These are phyloP conservation scores for Megacollybia marginata DNA, from an alignment of 768 basidiomycete species.

Conservation along the genomic window DNA sequence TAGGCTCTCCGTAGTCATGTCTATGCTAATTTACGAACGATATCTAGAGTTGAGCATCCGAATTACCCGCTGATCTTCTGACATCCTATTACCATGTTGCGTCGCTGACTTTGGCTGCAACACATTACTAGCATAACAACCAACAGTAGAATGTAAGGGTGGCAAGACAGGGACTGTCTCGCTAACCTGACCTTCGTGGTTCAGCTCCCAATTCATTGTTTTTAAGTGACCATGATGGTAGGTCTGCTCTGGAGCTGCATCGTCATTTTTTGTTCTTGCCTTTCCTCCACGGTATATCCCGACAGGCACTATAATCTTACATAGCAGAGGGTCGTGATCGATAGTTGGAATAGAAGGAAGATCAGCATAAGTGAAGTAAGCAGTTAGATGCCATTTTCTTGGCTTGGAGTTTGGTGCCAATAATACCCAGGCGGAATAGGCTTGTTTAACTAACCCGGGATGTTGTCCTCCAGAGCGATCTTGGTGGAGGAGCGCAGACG, in stretches of 20 bases:
- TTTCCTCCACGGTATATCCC: conserved; percentile 42
- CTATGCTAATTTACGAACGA: too few relatives aligned
- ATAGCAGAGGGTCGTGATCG: conserved; percentile 34
- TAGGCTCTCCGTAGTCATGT: too few relatives aligned
- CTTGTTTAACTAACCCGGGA: conserved; percentile 57
- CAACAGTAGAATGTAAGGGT: conserved; percentile 31
- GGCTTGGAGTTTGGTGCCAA: conserved; percentile 36
- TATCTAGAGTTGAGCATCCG: conserved; percentile 46
- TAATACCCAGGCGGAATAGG: conserved; percentile 61
- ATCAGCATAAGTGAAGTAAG: conserved; percentile 46
- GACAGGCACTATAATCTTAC: conserved; percentile 35
- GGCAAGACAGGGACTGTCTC: conserved; percentile 25
- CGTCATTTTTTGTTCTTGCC: conserved; percentile 30
- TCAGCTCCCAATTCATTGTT: conserved; percentile 2
- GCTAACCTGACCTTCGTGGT: conserved; percentile 6
- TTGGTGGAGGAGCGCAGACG: conserved; percentile 50
- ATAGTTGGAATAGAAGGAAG: conserved; percentile 39
- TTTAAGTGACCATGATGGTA: too few relatives aligned
- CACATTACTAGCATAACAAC: conserved; percentile 18
- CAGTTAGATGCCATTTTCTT: conserved; percentile 63
- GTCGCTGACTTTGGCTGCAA: conserved; percentile 17
- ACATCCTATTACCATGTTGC: conserved; percentile 24
- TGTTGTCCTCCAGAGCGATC: conserved; percentile 48
- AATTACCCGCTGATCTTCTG: conserved; percentile 57
- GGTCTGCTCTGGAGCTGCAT: conserved; percentile 13